These are phyloP conservation scores for Ustilago bromivora DNA, from an alignment of 1,284 basidiomycete species.

Conservation along the genomic window DNA sequence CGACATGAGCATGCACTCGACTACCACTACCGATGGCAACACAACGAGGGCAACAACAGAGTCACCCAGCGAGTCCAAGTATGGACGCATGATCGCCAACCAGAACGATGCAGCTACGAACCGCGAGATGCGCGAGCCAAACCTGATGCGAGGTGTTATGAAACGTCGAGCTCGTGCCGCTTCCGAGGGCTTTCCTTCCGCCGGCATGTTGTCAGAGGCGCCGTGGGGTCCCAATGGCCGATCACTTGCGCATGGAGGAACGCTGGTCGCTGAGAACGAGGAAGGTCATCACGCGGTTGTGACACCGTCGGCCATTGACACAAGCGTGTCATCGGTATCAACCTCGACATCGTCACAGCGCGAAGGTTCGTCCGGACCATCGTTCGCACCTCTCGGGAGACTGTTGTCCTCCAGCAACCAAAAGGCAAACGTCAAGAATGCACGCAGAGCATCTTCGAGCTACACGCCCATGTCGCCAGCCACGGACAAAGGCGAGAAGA, in stretches of 20 bases:
- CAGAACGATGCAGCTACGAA: slow-evolving; percentile 33
- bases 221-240: slow-evolving; percentile 11
- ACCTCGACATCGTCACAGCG: slow-evolving; percentile 13
- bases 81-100: slow-evolving; percentile 29
- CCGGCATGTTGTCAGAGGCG: slow-evolving; percentile 20
- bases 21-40: slow-evolving; percentile 2
- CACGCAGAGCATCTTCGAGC: slow-evolving; percentile 43
- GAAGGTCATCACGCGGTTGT: slow-evolving; percentile 16
- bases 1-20: slow-evolving; percentile 6
- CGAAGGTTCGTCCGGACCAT: slow-evolving; percentile 20
- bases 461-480: slow-evolving; percentile 31
- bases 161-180: slow-evolving; percentile 43
- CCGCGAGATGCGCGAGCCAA: slow-evolving; percentile 28
- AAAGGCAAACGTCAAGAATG: slow-evolving; percentile 39
- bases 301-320: slow-evolving; percentile 9
- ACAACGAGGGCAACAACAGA: slow-evolving; percentile 28
- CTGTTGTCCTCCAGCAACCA: slow-evolving; percentile 53
- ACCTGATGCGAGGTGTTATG: slow-evolving; percentile 37
- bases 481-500: slow-evolving; percentile 32
- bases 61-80: slow-evolving; percentile 44
- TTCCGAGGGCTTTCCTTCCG: slow-evolving; percentile 42
- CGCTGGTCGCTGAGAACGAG: slow-evolving; percentile 18
- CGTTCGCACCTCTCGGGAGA: slow-evolving; percentile 51
- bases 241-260: slow-evolving; percentile 3
- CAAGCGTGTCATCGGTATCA: slow-evolving; percentile 1